phyloP scores from a whole-genome alignment of 2,329 filamentous ascomycete species.

The Colletotrichum brevisporum region DNA sequence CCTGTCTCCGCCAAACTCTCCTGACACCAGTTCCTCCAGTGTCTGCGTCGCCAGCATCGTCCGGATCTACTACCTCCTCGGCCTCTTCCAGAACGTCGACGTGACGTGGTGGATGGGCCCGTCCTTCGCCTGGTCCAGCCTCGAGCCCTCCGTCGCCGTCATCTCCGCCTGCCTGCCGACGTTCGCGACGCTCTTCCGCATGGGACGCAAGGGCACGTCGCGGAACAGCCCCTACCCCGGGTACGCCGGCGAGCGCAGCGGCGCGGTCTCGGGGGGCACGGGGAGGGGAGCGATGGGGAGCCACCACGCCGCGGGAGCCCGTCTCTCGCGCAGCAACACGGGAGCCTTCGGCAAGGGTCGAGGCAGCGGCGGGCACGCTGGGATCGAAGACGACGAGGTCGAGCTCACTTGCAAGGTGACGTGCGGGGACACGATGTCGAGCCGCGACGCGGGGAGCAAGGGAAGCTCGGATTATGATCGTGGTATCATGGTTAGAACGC shows the following conservation, averaged over 20 bases:
- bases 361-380: neutral
- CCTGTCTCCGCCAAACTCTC: too few relatives aligned
- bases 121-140: slow-evolving; percentile 53
- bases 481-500: neutral
- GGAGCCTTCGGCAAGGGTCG: neutral
- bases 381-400: slow-evolving; percentile 12
- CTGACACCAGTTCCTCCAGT: neutral
- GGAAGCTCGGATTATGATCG: slow-evolving; percentile 12
- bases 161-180: slow-evolving; percentile 56
- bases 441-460: neutral
- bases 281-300: too few relatives aligned
- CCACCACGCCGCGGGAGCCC: too few relatives aligned
- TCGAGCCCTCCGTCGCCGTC: slow-evolving; percentile 56
- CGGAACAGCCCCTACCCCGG: slow-evolving; percentile 5
- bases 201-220: slow-evolving; percentile 7
- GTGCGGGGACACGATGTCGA: slow-evolving; percentile 3
- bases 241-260: neutral
- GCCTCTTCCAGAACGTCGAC: slow-evolving; percentile 19
- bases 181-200: slow-evolving; percentile 47
- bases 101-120: slow-evolving; percentile 37
- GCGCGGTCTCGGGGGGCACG: neutral
- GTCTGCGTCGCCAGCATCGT: slow-evolving; percentile 27
- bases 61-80: slow-evolving; percentile 21
- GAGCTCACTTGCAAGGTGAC: slow-evolving; percentile 10
- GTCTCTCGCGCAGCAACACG: too few relatives aligned